phyloP scores from a whole-genome alignment of 2,329 filamentous ascomycete genomes.

The Epichloe elymi region DNA sequence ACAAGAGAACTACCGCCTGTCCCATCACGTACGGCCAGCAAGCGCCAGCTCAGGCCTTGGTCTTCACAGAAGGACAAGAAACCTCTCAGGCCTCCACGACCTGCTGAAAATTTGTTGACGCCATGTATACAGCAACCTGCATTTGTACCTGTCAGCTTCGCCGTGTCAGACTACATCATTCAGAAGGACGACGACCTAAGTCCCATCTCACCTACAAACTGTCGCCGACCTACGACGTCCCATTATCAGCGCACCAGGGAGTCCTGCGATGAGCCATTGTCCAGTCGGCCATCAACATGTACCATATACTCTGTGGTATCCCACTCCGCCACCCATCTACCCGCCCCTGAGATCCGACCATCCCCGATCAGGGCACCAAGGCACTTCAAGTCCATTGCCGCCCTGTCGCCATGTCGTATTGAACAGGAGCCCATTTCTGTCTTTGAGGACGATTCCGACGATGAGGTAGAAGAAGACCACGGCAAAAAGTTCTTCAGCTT shows the following conservation, averaged over 20 bases:
- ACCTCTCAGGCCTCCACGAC: slow-evolving; percentile 18
- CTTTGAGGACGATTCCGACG: slow-evolving; percentile 36
- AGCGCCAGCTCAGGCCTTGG: not conserved
- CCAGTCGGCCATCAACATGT: slow-evolving; percentile 2
- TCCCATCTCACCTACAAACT: slow-evolving; percentile 8
- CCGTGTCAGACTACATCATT: not conserved
- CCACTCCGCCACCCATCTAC: slow-evolving; percentile 12
- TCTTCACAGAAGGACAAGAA: slow-evolving; percentile 2
- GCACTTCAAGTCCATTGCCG: slow-evolving; percentile 15
- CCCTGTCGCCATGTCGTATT: slow-evolving; percentile 10
- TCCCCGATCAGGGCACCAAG: slow-evolving; percentile 10
- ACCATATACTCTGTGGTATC: slow-evolving; percentile 12
- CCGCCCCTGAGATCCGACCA: slow-evolving; percentile 7
- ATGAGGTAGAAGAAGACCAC: slow-evolving; percentile 17
- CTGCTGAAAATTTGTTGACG: slow-evolving; percentile 14
- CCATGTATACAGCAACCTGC: slow-evolving; percentile 9
- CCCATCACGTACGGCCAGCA: not conserved
- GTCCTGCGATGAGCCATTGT: not conserved
- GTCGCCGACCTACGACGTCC: not conserved
- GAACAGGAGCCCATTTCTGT: slow-evolving; percentile 26
- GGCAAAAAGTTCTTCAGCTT: slow-evolving; percentile 26
- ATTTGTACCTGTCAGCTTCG: not conserved
- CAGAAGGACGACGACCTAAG: not conserved
- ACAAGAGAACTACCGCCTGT: not conserved
- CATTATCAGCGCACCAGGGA: not conserved